A percentile compares a stretch with the other conserved stretches of the same genome.
These are phyloP conservation scores for Scleroderma bovista DNA, from an alignment of 768 basidiomycete genomes.

Conservation along the genomic window DNA sequence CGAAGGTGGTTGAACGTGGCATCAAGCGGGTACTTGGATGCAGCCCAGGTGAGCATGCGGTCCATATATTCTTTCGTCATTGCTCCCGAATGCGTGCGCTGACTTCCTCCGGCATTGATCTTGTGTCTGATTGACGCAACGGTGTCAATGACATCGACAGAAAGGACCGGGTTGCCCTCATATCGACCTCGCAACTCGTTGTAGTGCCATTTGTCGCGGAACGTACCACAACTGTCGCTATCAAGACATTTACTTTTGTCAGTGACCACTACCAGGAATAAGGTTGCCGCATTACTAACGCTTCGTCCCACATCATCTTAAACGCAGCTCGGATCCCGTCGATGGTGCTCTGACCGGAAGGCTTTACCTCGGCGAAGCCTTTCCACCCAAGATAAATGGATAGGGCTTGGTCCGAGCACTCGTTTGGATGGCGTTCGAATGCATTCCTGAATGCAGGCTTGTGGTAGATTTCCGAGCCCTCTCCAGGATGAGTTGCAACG, in stretches of 20 bases:
- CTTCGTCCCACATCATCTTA: constrained; percentile 2
- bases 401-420: constrained; percentile 1
- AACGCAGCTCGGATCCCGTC: background rate
- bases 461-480: background rate
- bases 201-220: constrained; percentile 21
- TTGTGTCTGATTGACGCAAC: constrained; percentile 22
- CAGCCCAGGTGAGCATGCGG: background rate
- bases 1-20: background rate
- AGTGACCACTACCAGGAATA: no score
- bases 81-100: constrained; percentile 23
- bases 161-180: constrained; percentile 25
- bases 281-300: background rate
- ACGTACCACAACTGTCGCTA: constrained; percentile 19
- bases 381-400: background rate
- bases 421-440: background rate
- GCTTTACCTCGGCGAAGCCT: constrained; percentile 1
- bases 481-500: background rate
- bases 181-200: constrained; percentile 19
- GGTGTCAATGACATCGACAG: constrained; percentile 16
- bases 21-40: background rate
- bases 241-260: background rate
- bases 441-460: background rate
- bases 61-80: constrained; percentile 8
- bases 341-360: background rate
- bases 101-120: constrained; percentile 12